These are phyloP conservation scores for Pseudoscleropodium purum DNA, from an alignment of 225 moss, liverwort and hornwort genomes.

Conservation along the genomic window DNA sequence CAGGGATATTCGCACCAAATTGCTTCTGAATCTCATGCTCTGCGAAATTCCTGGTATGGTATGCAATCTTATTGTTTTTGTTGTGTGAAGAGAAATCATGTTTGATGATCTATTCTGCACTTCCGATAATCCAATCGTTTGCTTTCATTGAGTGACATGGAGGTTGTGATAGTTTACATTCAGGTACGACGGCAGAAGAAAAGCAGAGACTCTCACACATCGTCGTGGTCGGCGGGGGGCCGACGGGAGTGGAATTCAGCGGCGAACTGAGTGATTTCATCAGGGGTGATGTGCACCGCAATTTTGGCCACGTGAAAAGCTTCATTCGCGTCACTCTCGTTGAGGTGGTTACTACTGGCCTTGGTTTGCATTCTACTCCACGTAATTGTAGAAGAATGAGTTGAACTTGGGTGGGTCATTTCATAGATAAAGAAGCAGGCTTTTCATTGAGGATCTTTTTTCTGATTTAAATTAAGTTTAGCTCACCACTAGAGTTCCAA, in stretches of 20 bases:
- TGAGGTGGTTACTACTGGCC: slow-evolving; percentile 16
- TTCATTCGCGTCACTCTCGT: slow-evolving; percentile 66
- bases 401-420: background rate
- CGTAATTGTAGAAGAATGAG: background rate
- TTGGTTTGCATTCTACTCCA: background rate
- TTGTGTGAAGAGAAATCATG: background rate
- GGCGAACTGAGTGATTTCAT: slow-evolving; percentile 89
- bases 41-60: slow-evolving; percentile 63
- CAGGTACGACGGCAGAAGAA: slow-evolving; percentile 47
- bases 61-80: background rate
- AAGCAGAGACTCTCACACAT: slow-evolving; percentile 52
- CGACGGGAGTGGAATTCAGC: slow-evolving; percentile 85
- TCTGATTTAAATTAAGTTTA: background rate
- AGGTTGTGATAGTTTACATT: slow-evolving; percentile 21
- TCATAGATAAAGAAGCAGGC: background rate
- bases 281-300: slow-evolving; percentile 46
- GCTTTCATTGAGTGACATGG: slow-evolving; percentile 13
- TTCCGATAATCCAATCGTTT: background rate
- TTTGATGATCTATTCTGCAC: background rate
- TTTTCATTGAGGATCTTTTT: background rate
- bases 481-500: background rate
- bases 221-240: slow-evolving; percentile 82
- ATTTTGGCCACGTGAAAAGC: slow-evolving; percentile 57
- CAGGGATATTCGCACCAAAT: slow-evolving; percentile 58
- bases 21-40: slow-evolving; percentile 71